A percentile compares a stretch with the other conserved stretches of the same genome.
phyloP scores from a whole-genome alignment of 202 grass and related monocot genomes.

The Miscanthus sacchariflorus region DNA sequence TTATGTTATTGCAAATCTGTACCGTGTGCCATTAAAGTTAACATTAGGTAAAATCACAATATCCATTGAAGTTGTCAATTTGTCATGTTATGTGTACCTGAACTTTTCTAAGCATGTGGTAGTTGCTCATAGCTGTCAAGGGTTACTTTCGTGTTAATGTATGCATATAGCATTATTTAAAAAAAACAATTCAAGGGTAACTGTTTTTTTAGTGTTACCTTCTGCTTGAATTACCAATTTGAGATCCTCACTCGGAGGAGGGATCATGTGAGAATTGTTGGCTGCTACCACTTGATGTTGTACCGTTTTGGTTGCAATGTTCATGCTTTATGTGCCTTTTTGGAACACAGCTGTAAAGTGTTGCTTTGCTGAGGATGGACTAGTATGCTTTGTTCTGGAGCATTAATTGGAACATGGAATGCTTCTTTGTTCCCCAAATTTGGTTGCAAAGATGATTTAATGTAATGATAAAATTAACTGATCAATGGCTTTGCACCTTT shows the following conservation, averaged over 20 bases:
- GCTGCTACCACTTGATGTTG: constrained; percentile 7
- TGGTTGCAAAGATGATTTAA: constrained; percentile 27
- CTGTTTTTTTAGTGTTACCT: constrained; percentile 4
- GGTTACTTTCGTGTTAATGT: background rate
- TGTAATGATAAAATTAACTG: background rate
- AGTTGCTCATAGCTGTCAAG: background rate
- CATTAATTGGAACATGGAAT: constrained; percentile 6
- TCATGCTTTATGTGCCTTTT: background rate
- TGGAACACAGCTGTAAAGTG: constrained; percentile 28
- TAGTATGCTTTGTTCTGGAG: constrained; percentile 4
- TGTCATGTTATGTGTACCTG: constrained; percentile 20
- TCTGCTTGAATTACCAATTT: background rate
- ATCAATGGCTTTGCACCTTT: background rate
- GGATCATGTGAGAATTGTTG: constrained; percentile 7
- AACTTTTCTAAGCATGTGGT: background rate
- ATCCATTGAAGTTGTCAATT: constrained; percentile 5
- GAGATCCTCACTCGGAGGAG: background rate
- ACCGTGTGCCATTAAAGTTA: constrained; percentile 41
- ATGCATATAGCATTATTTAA: background rate
- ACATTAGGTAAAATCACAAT: constrained; percentile 28
- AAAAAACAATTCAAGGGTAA: background rate
- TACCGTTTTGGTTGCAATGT: background rate
- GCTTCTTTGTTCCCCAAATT: constrained; percentile 9
- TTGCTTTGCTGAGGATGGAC: constrained; percentile 28
- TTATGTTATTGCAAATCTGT: constrained; percentile 39